phyloP scores from a whole-genome alignment of 768 basidiomycete genomes.

The Boletus rubroflammeus region DNA sequence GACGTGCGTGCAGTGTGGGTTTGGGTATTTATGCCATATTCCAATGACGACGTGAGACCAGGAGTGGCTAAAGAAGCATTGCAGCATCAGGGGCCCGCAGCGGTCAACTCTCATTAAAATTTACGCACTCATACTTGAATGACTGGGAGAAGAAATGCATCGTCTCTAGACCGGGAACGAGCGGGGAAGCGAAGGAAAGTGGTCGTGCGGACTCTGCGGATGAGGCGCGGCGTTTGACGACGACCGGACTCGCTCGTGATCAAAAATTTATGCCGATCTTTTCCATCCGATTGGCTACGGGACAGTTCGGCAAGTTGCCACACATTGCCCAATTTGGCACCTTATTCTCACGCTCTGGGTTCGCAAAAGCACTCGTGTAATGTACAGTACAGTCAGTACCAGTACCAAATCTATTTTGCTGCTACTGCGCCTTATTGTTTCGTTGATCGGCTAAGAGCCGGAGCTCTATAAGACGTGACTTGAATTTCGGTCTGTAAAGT shows the following conservation, averaged over 20 bases:
- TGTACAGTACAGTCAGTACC: background rate
- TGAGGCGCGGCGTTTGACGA: constrained; percentile 15
- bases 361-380: too few relatives aligned
- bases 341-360: constrained; percentile 1
- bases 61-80: constrained; percentile 56
- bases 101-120: background rate
- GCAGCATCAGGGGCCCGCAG: constrained; percentile 2
- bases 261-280: constrained; percentile 14
- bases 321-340: background rate
- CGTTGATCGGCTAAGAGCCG: constrained; percentile 34
- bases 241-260: background rate
- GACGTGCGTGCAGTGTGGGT: constrained; percentile 87
- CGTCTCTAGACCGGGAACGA: constrained; percentile 24
- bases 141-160: constrained; percentile 88
- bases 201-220: constrained; percentile 23
- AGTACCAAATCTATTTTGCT: background rate
- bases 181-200: constrained; percentile 17
- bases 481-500: constrained; percentile 69
- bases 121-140: constrained; percentile 79
- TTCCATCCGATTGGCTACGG: constrained; percentile 30
- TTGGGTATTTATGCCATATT: constrained; percentile 96
- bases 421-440: background rate
- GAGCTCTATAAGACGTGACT: constrained; percentile 68
- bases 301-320: constrained; percentile 12
- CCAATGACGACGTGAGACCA: constrained; percentile 90